phyloP scores from a whole-genome alignment of 2,329 filamentous ascomycete genomes.

The Verticillium tricorpus region DNA sequence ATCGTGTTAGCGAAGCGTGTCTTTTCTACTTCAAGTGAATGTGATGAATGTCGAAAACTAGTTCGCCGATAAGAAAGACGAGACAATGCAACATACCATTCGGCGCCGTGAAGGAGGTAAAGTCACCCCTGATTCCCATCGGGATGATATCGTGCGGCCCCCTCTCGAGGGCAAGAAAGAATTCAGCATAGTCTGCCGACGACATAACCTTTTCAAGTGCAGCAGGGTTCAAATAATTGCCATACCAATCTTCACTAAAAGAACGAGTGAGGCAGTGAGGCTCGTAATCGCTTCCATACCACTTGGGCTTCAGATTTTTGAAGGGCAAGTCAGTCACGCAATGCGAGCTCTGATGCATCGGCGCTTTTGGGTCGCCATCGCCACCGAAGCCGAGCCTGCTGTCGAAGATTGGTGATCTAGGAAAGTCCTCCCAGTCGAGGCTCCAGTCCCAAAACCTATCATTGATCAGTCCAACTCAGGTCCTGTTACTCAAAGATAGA shows the following conservation, averaged over 20 bases:
- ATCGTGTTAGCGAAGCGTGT: not conserved
- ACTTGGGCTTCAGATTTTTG: conserved; percentile 6
- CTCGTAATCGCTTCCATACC: conserved; percentile 8
- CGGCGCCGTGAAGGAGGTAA: conserved; percentile 8
- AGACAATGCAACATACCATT: conserved; percentile 5
- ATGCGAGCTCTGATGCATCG: not conserved
- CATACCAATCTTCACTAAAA: conserved; percentile 9
- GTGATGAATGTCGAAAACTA: not conserved
- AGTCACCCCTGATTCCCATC: conserved; percentile 8
- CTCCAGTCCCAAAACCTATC: conserved; percentile 12
- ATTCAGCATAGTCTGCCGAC: conserved; percentile 6
- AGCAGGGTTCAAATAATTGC: conserved; percentile 7
- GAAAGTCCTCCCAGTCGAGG: conserved; percentile 13
- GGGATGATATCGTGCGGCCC: conserved; percentile 11
- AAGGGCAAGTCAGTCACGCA: conserved; percentile 1
- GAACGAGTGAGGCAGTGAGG: conserved; percentile 12
- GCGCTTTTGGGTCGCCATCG: conserved; percentile 5
- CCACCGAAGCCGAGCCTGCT: conserved; percentile 11
- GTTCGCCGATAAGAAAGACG: too few relatives aligned
- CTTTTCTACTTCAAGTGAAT: not conserved
- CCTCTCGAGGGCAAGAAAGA: conserved; percentile 11
- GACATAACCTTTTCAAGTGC: conserved; percentile 6
- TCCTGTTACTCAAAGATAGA: not conserved
- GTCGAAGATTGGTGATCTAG: conserved; percentile 12
- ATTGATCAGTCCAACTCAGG: not conserved